These are phyloP conservation scores for Russula sp. DNA, from an alignment of 768 basidiomycete species.

Conservation along the genomic window DNA sequence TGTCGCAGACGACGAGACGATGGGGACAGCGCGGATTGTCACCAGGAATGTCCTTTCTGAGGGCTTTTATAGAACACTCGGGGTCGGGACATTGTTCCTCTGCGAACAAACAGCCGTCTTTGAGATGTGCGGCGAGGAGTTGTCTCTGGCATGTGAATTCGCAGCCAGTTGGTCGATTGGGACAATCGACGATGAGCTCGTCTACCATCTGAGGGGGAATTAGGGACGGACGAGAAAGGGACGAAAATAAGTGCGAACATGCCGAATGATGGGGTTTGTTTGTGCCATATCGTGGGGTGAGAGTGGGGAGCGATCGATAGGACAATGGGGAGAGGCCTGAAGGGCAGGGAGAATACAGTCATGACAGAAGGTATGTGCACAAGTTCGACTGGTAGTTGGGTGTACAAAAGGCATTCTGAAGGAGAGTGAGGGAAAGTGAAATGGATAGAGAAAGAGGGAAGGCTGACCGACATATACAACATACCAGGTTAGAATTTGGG, in stretches of 20 bases:
- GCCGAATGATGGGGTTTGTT: constrained; percentile 71
- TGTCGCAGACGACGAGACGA: constrained; percentile 31
- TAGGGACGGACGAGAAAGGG: background rate
- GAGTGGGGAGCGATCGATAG: constrained; percentile 74
- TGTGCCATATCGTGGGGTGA: constrained; percentile 50
- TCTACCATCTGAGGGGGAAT: constrained; percentile 59
- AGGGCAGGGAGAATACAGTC: constrained; percentile 74
- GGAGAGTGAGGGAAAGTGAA: background rate
- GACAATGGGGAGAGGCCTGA: constrained; percentile 63
- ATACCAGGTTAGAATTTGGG: constrained; percentile 21
- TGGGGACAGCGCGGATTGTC: constrained; percentile 33
- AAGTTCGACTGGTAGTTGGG: constrained; percentile 67
- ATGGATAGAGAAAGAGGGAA: background rate
- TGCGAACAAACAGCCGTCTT: constrained; percentile 53
- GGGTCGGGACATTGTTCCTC: constrained; percentile 45
- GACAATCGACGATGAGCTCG: constrained; percentile 71
- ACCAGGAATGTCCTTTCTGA: constrained; percentile 38
- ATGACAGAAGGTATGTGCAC: constrained; percentile 83
- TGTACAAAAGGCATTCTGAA: constrained; percentile 65
- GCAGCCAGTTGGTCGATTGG: constrained; percentile 55
- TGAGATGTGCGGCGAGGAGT: constrained; percentile 54
- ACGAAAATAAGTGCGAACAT: constrained; percentile 41
- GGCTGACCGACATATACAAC: constrained; percentile 24
- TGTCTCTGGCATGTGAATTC: constrained; percentile 60
- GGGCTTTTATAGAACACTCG: constrained; percentile 40